Percentiles rank a stretch among this genome's conserved stretches.
These are phyloP conservation scores for Thelonectria blattea DNA, from an alignment of 2,329 filamentous ascomycete genomes.

Conservation along the genomic window DNA sequence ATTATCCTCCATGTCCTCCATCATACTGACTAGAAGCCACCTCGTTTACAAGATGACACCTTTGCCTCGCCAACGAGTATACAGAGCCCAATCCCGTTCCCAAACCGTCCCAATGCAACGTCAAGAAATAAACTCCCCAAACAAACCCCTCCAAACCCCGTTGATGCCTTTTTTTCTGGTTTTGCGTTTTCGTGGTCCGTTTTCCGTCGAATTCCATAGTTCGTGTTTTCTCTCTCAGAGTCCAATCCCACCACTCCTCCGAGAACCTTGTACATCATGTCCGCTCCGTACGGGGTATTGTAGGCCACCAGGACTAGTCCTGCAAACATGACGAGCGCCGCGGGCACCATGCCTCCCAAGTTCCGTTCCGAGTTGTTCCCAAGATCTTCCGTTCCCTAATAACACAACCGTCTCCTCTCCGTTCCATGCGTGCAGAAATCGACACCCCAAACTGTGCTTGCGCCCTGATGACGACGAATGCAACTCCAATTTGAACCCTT, in stretches of 20 bases:
- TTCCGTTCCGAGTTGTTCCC: slow-evolving; percentile 23
- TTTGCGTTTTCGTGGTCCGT: slow-evolving; percentile 22
- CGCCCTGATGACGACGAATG: slow-evolving; percentile 38
- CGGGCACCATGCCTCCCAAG: slow-evolving; percentile 26
- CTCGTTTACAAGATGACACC: slow-evolving; percentile 33
- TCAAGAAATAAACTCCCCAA: slow-evolving; percentile 23
- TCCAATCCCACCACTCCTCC: slow-evolving; percentile 29
- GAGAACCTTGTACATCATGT: slow-evolving; percentile 34
- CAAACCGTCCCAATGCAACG: slow-evolving; percentile 26
- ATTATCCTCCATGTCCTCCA: neutral
- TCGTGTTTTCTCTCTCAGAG: slow-evolving; percentile 27
- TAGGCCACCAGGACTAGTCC: slow-evolving; percentile 26
- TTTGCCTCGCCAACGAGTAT: slow-evolving; percentile 27
- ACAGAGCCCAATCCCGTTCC: slow-evolving; percentile 28
- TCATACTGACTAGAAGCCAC: slow-evolving; percentile 3
- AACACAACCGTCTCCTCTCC: slow-evolving; percentile 13
- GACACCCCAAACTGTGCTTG: slow-evolving; percentile 30
- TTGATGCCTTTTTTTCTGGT: slow-evolving; percentile 29
- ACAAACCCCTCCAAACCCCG: slow-evolving; percentile 27
- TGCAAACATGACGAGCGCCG: slow-evolving; percentile 26
- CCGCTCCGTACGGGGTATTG: slow-evolving; percentile 36
- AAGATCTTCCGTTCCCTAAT: slow-evolving; percentile 25
- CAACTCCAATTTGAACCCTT: slow-evolving; percentile 34
- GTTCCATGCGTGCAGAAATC: slow-evolving; percentile 29
- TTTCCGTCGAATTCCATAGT: slow-evolving; percentile 24